Conservation (phyloP, 192 early-diverging fungal species). For the Ramicandelaber brevisporus region DNA sequence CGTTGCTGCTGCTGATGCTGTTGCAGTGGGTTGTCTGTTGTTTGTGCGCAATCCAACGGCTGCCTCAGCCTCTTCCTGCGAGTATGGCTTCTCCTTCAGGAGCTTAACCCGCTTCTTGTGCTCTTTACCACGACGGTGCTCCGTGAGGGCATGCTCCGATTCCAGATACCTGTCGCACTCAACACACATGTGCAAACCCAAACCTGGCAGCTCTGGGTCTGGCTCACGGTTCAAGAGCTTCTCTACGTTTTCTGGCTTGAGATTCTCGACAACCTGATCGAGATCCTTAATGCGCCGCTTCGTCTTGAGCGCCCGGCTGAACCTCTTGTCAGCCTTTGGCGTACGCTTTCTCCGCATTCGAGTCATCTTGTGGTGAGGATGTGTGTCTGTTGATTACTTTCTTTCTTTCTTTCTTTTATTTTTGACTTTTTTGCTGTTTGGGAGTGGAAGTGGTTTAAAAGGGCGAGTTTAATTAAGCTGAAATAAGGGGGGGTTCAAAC, state of each 20-base stretch:
- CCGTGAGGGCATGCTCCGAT: conserved; percentile 21
- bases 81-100: conserved; percentile 54
- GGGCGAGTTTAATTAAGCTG: no score
- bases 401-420: no score
- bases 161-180: conserved; percentile 55
- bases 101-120: conserved; percentile 72
- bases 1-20: no score
- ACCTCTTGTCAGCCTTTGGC: conserved; percentile 30
- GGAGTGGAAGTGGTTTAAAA: no score
- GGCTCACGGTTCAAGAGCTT: conserved; percentile 29
- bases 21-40: conserved; percentile 18
- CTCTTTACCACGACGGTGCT: conserved; percentile 50
- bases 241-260: conserved; percentile 37
- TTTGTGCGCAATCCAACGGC: conserved; percentile 31
- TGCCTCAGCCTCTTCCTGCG: conserved; percentile 68
- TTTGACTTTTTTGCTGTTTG: no score
- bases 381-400: conserved; percentile 1
- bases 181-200: conserved; percentile 79
- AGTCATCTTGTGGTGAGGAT: conserved; percentile 6
- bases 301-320: conserved; percentile 56
- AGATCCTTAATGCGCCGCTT: conserved; percentile 73
- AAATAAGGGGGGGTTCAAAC: no score
- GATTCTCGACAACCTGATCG: conserved; percentile 83
- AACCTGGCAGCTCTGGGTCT: conserved; percentile 71
- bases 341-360: conserved; percentile 17